These are phyloP conservation scores for Myriosclerotinia curreyana DNA, from an alignment of 2,329 filamentous ascomycete genomes.

Conservation along the genomic window DNA sequence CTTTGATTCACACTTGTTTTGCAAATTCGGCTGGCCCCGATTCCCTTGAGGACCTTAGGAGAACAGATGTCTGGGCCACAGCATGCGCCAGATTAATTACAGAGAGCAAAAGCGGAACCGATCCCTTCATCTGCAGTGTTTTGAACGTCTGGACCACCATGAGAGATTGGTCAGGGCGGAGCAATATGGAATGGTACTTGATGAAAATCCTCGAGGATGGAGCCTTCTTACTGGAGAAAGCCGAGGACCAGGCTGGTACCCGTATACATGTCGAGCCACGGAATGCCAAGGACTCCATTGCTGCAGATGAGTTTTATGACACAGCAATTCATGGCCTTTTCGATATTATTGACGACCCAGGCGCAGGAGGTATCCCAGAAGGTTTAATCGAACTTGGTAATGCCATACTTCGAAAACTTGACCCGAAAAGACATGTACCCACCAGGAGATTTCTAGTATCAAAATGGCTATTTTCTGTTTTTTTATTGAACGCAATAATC, in stretches of 20 bases:
- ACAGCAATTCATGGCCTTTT: conserved; percentile 78
- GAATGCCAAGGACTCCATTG: conserved; percentile 74
- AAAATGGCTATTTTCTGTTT: conserved; percentile 89
- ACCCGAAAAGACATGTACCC: conserved; percentile 66
- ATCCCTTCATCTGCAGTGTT: conserved; percentile 78
- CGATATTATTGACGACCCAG: conserved; percentile 79
- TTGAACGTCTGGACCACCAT: conserved; percentile 84
- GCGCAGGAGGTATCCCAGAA: conserved; percentile 79
- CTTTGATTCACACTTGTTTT: conserved; percentile 84
- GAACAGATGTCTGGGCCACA: conserved; percentile 84
- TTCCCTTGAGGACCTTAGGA: conserved; percentile 73
- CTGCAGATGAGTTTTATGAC: conserved; percentile 85
- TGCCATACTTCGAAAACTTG: conserved; percentile 75
- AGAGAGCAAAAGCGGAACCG: conserved; percentile 70
- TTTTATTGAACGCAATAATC: conserved; percentile 77
- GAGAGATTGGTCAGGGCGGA: conserved; percentile 84
- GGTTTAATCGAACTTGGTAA: conserved; percentile 81
- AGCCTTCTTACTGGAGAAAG: conserved; percentile 82
- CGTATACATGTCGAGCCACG: conserved; percentile 69
- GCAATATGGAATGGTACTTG: conserved; percentile 88
- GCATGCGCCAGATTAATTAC: conserved; percentile 80
- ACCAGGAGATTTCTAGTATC: conserved; percentile 82
- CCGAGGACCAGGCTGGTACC: conserved; percentile 72
- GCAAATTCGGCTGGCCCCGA: conserved; percentile 80
- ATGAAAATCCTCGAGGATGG: conserved; percentile 94